Percentiles rank a stretch among this genome's conserved stretches.
Conservation (phyloP, 805 yeast species). For the Pichia rugopelliculosa region DNA sequence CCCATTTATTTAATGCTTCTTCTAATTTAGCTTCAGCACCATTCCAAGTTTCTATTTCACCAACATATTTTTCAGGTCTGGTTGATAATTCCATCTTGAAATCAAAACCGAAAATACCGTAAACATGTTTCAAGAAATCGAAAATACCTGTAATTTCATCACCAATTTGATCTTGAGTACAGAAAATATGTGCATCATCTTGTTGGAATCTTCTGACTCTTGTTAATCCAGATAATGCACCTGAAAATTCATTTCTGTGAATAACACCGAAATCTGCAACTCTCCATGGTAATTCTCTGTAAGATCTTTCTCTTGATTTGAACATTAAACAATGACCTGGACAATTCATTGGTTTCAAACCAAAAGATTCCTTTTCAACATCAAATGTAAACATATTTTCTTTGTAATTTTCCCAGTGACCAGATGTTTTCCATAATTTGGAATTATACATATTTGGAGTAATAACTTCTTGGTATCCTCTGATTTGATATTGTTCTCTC, state of each 20-base stretch:
- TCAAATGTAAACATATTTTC: conserved; percentile 97
- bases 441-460: conserved; percentile 98
- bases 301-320: conserved; percentile 88
- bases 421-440: conserved; percentile 96
- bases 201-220: conserved; percentile 99
- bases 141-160: conserved; percentile 75
- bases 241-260: conserved; percentile 94
- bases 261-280: conserved; percentile 97
- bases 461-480: conserved; percentile 97
- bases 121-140: conserved; percentile 76
- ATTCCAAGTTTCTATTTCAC: conserved; percentile 92
- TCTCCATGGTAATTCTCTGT: conserved; percentile 97
- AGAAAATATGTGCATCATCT: conserved; percentile 98
- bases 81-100: conserved; percentile 96
- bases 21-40: conserved; percentile 81
- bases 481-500: conserved; percentile 77
- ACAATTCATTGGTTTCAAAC: conserved; percentile 82
- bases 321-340: conserved; percentile 82
- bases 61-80: conserved; percentile 94
- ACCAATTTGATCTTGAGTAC: conserved; percentile 86
- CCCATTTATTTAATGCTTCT: conserved; percentile 74
- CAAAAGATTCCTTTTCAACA: conserved; percentile 92
- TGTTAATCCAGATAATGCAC: conserved; percentile 91
- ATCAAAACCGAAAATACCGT: conserved; percentile 89
- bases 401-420: conserved; percentile 97